These are phyloP conservation scores for Papiliotrema fonsecae DNA, from an alignment of 1,284 basidiomycete species.

Conservation along the genomic window DNA sequence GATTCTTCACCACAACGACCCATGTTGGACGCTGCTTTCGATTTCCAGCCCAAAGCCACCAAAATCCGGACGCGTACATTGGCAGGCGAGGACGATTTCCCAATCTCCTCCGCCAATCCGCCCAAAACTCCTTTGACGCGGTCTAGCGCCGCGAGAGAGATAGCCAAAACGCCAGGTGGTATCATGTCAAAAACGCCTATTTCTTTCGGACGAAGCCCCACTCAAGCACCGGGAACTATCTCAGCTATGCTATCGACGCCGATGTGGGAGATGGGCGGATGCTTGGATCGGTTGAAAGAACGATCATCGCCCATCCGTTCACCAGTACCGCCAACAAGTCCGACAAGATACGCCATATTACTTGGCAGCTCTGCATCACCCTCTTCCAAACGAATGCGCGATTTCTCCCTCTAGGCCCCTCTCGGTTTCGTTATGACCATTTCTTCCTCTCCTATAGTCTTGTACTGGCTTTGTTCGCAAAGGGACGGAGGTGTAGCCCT, in stretches of 20 bases:
- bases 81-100: slow-evolving; percentile 19
- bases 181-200: slow-evolving; percentile 30
- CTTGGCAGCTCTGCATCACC: slow-evolving; percentile 19
- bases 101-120: slow-evolving; percentile 10
- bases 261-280: slow-evolving; percentile 39
- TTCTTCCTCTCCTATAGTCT: background rate
- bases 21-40: slow-evolving; percentile 39
- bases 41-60: slow-evolving; percentile 29
- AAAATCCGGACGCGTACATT: slow-evolving; percentile 3
- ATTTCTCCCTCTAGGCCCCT: slow-evolving; percentile 4
- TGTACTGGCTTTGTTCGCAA: too few relatives aligned
- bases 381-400: background rate
- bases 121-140: slow-evolving; percentile 43
- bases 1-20: slow-evolving; percentile 20
- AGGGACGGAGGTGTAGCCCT: too few relatives aligned
- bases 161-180: slow-evolving; percentile 21
- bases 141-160: slow-evolving; percentile 33
- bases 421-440: too few relatives aligned
- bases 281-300: slow-evolving; percentile 32
- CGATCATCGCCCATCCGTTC: slow-evolving; percentile 18
- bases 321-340: slow-evolving; percentile 34
- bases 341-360: slow-evolving; percentile 31
- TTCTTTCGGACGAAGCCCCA: slow-evolving; percentile 24
- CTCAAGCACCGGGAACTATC: slow-evolving; percentile 20
- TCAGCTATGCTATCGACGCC: slow-evolving; percentile 33